These are phyloP conservation scores for Macrotyloma uniflorum DNA, from an alignment of 306 rosid genomes.

Conservation along the genomic window DNA sequence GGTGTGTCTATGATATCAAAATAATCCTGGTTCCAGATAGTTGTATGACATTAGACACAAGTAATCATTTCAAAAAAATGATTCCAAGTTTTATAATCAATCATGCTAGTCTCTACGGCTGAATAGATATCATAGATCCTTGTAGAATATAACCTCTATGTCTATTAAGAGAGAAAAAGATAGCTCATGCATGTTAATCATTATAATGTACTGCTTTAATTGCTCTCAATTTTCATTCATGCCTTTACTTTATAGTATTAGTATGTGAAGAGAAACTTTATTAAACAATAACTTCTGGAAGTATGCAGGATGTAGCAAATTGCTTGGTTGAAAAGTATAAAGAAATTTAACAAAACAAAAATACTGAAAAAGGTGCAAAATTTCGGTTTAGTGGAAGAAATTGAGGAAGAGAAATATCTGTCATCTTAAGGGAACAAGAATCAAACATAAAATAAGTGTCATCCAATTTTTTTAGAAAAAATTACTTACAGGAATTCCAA, in stretches of 20 bases:
- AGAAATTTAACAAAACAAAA: neutral
- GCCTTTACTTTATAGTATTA: neutral
- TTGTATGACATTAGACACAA: conserved; percentile 31
- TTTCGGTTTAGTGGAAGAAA: conserved; percentile 1
- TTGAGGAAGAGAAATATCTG: conserved; percentile 24
- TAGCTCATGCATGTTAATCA: conserved; percentile 7
- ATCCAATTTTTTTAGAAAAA: neutral
- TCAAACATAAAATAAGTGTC: conserved; percentile 18
- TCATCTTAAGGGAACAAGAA: conserved; percentile 18
- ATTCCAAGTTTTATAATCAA: conserved; percentile 19
- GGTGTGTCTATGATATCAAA: conserved; percentile 96
- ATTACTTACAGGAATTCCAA: conserved; percentile 91
- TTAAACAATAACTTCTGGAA: conserved; percentile 9
- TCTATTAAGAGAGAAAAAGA: conserved; percentile 24
- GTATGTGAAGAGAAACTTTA: conserved; percentile 1
- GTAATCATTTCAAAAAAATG: neutral
- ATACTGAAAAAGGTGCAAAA: conserved; percentile 4
- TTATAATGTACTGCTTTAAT: conserved; percentile 14
- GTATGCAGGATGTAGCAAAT: neutral
- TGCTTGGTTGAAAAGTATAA: neutral
- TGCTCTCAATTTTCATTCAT: conserved; percentile 1
- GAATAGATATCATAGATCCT: conserved; percentile 26
- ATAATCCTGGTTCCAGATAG: conserved; percentile 79
- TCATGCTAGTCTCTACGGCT: conserved; percentile 2
- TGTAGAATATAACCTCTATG: conserved; percentile 31